Percentiles rank a stretch among this genome's conserved stretches.
phyloP scores from a whole-genome alignment of 805 yeast genomes.

The Candida rishiriensis region DNA sequence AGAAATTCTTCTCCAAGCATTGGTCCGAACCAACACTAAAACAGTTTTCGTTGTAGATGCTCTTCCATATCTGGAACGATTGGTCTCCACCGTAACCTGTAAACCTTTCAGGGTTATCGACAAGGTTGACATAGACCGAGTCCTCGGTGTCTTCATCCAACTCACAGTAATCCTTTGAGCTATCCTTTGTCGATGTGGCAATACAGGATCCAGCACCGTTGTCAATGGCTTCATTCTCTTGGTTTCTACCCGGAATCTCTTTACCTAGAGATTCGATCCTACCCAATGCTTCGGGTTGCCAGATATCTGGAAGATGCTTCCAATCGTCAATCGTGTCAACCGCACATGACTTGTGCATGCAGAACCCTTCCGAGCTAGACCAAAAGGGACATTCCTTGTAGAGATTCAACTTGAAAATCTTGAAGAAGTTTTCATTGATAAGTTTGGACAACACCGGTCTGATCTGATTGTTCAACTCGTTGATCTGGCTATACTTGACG shows the following conservation, averaged over 20 bases:
- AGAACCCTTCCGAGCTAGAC: conserved; percentile 71
- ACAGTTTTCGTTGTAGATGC: conserved; percentile 89
- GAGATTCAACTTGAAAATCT: conserved; percentile 80
- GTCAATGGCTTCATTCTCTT: not conserved
- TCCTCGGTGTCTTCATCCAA: conserved; percentile 57
- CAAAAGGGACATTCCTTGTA: conserved; percentile 83
- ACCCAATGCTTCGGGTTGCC: conserved; percentile 73
- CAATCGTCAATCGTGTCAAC: conserved; percentile 79
- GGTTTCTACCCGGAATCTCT: conserved; percentile 29
- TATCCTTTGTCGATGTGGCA: conserved; percentile 9
- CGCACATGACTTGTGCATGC: conserved; percentile 86
- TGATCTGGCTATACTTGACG: conserved; percentile 41
- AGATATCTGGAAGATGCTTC: conserved; percentile 62
- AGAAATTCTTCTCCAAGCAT: conserved; percentile 84
- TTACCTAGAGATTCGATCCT: conserved; percentile 33
- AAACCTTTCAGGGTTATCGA: conserved; percentile 90
- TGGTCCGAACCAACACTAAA: conserved; percentile 46
- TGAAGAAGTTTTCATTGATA: conserved; percentile 75
- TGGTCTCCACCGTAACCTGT: conserved; percentile 96
- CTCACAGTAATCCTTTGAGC: conserved; percentile 58
- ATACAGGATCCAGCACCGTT: conserved; percentile 24
- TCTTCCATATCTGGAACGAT: conserved; percentile 87
- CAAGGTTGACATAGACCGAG: conserved; percentile 79
- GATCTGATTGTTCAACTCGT: conserved; percentile 46
- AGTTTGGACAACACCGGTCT: conserved; percentile 54